phyloP scores from a whole-genome alignment of 768 basidiomycete genomes.

The Mycena pura region DNA sequence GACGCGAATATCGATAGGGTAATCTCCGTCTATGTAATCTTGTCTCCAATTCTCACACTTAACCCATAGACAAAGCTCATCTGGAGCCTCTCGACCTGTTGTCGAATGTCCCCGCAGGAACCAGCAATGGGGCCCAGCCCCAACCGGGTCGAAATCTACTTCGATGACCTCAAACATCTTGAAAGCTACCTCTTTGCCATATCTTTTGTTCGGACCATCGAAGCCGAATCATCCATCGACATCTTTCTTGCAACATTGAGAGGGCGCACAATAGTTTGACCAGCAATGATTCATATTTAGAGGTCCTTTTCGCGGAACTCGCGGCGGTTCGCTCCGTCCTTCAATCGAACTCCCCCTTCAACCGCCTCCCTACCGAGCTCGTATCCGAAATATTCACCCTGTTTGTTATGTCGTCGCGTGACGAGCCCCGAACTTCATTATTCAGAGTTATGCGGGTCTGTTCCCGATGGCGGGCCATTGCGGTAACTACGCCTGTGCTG shows the following conservation, averaged over 20 bases:
- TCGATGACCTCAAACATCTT: neutral
- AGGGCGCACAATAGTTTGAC: neutral
- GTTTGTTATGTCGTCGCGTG: neutral
- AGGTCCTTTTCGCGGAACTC: neutral
- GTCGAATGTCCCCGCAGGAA: too few relatives aligned
- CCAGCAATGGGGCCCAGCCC: too few relatives aligned
- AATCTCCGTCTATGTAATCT: too few relatives aligned
- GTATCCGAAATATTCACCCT: neutral
- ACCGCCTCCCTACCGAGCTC: neutral
- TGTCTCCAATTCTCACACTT: too few relatives aligned
- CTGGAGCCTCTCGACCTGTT: too few relatives aligned
- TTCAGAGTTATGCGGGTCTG: neutral
- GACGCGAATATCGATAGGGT: too few relatives aligned
- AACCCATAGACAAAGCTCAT: too few relatives aligned
- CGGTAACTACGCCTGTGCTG: neutral
- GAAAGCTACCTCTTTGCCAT: neutral
- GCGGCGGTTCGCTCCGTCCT: neutral
- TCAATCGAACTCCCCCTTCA: neutral
- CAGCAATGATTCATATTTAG: neutral
- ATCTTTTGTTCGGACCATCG: neutral
- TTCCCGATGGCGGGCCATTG: neutral
- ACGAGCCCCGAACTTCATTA: neutral
- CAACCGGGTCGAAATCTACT: neutral
- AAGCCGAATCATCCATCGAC: neutral
- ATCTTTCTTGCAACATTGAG: neutral